Evolutionary conservation across 306 rosid species (phyloP), one percentile per base, ranked within the genome.

Genomic region (Clitoria ternatea): DNA sequence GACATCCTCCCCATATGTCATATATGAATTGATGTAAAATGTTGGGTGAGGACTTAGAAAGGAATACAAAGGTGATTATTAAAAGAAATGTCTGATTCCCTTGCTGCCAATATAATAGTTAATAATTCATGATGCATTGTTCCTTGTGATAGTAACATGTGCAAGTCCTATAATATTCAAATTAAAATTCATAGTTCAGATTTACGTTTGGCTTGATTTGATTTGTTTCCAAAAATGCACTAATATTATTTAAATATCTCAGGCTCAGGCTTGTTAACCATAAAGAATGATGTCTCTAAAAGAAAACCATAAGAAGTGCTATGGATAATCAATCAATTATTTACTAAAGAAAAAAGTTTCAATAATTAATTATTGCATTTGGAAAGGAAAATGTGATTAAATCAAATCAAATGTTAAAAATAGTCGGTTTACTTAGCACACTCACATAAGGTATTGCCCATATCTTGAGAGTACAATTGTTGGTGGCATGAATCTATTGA

Each of bases 261-360:
- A 35, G 32, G 43, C 20, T 73, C 52, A 62, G 50, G 44, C 35
- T 48, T 60, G 27, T 60, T 60, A 56, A n/a, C n/a, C n/a, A n/a
- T n/a, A n/a, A n/a, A n/a, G n/a, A n/a, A n/a, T n/a, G n/a, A n/a
- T n/a, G n/a, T n/a, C n/a, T n/a, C n/a, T n/a, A n/a, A n/a, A n/a
- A n/a, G n/a, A n/a, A 23, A 18, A 50, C 43, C 45, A 49, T 19
- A 8, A 23, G 24, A 17, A 71, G 29, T 48, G 29, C 17, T 33
- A 14, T 23, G 61, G 22, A 18, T 49, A 32, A 14, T 73, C 47
- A 26, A 52, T 50, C 52, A 39, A 50, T 30, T 47, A 33, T 57
- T 35, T 27, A 48, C 32, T 9, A 5, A 42, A 24, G 36, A 26
- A 23, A 23, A 23, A 13, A 22, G 20, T 24, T 35, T 37, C 37